A percentile compares a stretch with the other conserved stretches of the same genome.
These are phyloP conservation scores for Bothriochloa decipiens DNA, from an alignment of 176 grass and related monocot genomes.

Conservation along the genomic window DNA sequence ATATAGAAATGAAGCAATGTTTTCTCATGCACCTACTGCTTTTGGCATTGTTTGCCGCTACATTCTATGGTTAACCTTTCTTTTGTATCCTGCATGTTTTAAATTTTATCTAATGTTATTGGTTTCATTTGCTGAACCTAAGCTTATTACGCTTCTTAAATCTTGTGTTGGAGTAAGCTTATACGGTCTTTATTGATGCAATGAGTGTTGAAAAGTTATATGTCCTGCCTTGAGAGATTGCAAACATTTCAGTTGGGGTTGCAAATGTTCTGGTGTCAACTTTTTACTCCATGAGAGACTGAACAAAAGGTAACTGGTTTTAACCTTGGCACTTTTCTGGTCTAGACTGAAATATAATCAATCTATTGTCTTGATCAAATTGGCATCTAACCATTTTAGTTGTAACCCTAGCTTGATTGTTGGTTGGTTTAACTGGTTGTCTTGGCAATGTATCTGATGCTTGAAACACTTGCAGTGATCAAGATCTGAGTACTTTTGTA, in stretches of 20 bases:
- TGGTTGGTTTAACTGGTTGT: neutral
- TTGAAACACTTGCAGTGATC: neutral
- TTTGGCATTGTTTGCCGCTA: neutral
- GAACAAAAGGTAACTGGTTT: neutral
- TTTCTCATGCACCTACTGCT: constrained; percentile 18
- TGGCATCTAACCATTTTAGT: neutral
- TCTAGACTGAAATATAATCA: constrained; percentile 8
- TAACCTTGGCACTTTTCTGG: neutral
- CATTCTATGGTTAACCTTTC: constrained; percentile 7
- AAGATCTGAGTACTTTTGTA: neutral
- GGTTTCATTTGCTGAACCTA: constrained; percentile 16
- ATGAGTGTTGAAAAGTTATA: constrained; percentile 14
- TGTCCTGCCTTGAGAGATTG: neutral
- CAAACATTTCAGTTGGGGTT: neutral
- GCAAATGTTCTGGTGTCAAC: neutral
- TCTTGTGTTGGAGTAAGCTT: neutral
- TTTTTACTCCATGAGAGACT: constrained; percentile 5
- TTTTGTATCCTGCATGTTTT: constrained; percentile 14
- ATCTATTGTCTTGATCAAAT: neutral
- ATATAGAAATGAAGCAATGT: neutral
- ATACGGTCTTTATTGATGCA: neutral
- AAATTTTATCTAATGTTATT: constrained; percentile 15
- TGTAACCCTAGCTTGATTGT: neutral
- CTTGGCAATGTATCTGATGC: neutral
- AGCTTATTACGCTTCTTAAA: neutral